phyloP scores from a whole-genome alignment of 2,329 filamentous ascomycete species.

The Colletotrichum lini region DNA sequence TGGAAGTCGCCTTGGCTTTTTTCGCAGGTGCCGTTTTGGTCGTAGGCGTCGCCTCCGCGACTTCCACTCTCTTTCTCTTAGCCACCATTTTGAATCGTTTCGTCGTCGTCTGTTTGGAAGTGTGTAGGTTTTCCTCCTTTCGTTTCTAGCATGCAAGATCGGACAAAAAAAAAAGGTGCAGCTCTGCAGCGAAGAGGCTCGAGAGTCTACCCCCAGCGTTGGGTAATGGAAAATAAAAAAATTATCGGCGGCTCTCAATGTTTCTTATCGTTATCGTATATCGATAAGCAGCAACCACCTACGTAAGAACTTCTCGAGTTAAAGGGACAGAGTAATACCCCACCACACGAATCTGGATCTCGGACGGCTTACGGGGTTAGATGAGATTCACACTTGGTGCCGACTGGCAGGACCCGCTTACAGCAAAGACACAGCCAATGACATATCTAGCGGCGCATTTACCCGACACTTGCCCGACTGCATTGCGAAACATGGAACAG shows the following conservation, averaged over 20 bases:
- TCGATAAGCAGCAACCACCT: constrained; percentile 37
- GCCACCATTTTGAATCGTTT: constrained; percentile 53
- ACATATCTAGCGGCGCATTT: constrained; percentile 26
- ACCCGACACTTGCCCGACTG: constrained; percentile 40
- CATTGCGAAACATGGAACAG: constrained; percentile 43
- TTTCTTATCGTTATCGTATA: constrained; percentile 40
- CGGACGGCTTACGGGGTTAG: constrained; percentile 7
- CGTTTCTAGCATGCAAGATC: constrained; percentile 20
- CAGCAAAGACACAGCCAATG: constrained; percentile 10
- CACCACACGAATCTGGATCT: constrained; percentile 21
- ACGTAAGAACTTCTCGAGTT: not conserved
- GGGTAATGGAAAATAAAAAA: constrained; percentile 24
- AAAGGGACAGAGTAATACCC: constrained; percentile 21
- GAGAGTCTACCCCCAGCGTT: not conserved
- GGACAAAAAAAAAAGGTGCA: constrained; percentile 17
- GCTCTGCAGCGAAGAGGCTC: constrained; percentile 11
- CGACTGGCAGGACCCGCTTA: not conserved
- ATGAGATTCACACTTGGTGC: constrained; percentile 21
- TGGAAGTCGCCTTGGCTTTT: constrained; percentile 50
- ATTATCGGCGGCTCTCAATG: constrained; percentile 19
- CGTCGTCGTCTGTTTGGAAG: constrained; percentile 23
- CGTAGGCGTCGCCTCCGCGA: constrained; percentile 45
- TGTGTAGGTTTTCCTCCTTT: not conserved
- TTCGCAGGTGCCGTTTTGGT: constrained; percentile 49
- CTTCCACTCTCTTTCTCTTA: constrained; percentile 65